Conservation (phyloP, 2,329 filamentous ascomycete genomes). For the Akanthomyces dipterigenus region DNA sequence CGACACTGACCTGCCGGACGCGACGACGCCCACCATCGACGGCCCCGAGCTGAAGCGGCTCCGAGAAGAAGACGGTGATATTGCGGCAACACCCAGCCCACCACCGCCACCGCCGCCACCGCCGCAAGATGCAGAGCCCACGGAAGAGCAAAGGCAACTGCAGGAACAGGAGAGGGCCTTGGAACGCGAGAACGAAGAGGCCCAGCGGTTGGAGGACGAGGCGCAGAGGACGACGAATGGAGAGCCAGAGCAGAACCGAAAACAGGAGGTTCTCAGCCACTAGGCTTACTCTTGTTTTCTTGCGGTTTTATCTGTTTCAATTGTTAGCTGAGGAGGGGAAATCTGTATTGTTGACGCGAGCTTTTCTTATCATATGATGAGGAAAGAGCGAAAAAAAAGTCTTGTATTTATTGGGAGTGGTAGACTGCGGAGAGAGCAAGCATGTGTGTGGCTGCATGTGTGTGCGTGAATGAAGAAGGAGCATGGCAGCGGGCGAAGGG, state of each 20-base stretch:
- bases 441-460: too few species aligned
- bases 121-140: slow-evolving; percentile 31
- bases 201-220: slow-evolving; percentile 44
- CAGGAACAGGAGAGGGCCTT: slow-evolving; percentile 45
- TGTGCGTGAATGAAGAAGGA: too few species aligned
- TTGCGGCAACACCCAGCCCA: slow-evolving; percentile 29
- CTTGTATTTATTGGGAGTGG: not conserved
- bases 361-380: too few species aligned
- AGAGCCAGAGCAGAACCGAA: slow-evolving; percentile 13
- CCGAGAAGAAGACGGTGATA: slow-evolving; percentile 37
- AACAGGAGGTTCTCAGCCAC: slow-evolving; percentile 20
- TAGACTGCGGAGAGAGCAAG: not conserved
- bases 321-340: not conserved
- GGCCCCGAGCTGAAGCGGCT: slow-evolving; percentile 48
- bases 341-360: not conserved
- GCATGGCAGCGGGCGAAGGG: not conserved
- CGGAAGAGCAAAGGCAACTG: slow-evolving; percentile 38
- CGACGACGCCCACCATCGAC: slow-evolving; percentile 48
- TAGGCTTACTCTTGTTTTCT: slow-evolving; percentile 10
- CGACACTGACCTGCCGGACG: slow-evolving; percentile 27
- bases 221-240: slow-evolving; percentile 15
- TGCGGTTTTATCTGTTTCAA: slow-evolving; percentile 8
- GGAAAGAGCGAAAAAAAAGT: not conserved
- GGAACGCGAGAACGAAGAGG: slow-evolving; percentile 48
- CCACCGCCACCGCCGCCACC: slow-evolving; percentile 45